Percentiles rank a stretch among this genome's conserved stretches.
phyloP scores from a whole-genome alignment of 106 monocot species.

The Agapanthus africanus region DNA sequence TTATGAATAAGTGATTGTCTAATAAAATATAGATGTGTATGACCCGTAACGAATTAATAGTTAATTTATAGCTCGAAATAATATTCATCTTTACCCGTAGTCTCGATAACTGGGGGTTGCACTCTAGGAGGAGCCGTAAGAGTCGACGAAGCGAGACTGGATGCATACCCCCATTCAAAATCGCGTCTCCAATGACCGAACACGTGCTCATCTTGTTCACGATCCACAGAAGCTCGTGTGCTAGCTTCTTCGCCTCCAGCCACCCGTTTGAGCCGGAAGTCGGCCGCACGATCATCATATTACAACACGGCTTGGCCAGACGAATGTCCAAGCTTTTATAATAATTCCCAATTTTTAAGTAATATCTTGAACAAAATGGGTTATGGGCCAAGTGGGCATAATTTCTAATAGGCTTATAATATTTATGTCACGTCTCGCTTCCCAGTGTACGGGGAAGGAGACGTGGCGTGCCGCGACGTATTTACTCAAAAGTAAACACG shows the following conservation, averaged over 20 bases:
- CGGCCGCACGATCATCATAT: not conserved
- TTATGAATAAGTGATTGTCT: no score
- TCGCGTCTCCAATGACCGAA: conserved; percentile 18
- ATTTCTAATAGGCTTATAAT: no score
- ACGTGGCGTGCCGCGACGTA: no score
- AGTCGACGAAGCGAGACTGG: conserved; percentile 21
- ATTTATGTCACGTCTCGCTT: no score
- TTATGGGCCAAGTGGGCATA: no score
- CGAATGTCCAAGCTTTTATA: no score
- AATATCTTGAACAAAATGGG: no score
- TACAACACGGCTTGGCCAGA: no score
- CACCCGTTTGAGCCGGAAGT: not conserved
- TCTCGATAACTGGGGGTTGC: conserved; percentile 40
- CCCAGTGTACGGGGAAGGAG: no score
- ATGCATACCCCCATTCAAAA: conserved; percentile 37
- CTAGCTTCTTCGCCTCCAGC: conserved; percentile 33
- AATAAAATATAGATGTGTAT: no score
- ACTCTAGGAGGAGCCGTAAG: conserved; percentile 44
- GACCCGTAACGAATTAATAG: not conserved
- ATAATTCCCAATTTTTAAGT: no score
- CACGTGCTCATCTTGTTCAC: conserved; percentile 28
- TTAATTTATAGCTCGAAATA: not conserved
- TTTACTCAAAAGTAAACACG: no score
- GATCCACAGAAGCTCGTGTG: conserved; percentile 50
- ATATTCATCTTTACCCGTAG: conserved; percentile 12